Conservation (phyloP, 345 rosid genomes). For the Sisymbrium altissimum region DNA sequence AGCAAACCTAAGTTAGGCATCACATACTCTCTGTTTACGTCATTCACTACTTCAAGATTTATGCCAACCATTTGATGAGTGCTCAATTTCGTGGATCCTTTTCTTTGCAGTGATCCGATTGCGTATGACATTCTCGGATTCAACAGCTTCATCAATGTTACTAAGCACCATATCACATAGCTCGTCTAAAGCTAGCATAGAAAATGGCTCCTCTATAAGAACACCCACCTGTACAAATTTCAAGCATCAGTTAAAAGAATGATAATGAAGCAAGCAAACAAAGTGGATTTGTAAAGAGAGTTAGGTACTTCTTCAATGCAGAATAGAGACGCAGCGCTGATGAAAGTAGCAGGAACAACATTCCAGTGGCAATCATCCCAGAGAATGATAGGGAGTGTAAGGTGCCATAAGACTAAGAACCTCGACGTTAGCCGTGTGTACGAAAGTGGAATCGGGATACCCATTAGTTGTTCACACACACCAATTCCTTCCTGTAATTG, state of each 20-base stretch:
- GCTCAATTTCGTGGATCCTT: slow-evolving; percentile 40
- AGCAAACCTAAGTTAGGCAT: slow-evolving; percentile 16
- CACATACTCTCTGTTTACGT: neutral
- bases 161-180: slow-evolving; percentile 50
- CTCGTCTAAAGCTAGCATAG: slow-evolving; percentile 86
- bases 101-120: slow-evolving; percentile 44
- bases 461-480: slow-evolving; percentile 81
- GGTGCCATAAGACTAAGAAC: slow-evolving; percentile 94
- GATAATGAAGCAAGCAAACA: neutral
- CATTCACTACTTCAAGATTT: slow-evolving; percentile 23
- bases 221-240: slow-evolving; percentile 72
- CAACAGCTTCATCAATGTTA: slow-evolving; percentile 63
- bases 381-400: slow-evolving; percentile 87
- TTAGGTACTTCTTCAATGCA: slow-evolving; percentile 86
- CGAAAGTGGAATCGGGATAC: slow-evolving; percentile 87
- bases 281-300: neutral
- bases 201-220: slow-evolving; percentile 95
- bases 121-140: slow-evolving; percentile 50
- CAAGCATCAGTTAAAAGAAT: neutral
- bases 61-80: slow-evolving; percentile 73
- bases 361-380: slow-evolving; percentile 99
- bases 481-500: slow-evolving; percentile 85
- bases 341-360: slow-evolving; percentile 90
- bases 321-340: slow-evolving; percentile 94
- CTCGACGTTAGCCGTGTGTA: slow-evolving; percentile 93